Evolutionary conservation across 176 grass and related monocot species (phyloP), one percentile per base, ranked within the genome.

Genomic region (Chloris gayana): DNA sequence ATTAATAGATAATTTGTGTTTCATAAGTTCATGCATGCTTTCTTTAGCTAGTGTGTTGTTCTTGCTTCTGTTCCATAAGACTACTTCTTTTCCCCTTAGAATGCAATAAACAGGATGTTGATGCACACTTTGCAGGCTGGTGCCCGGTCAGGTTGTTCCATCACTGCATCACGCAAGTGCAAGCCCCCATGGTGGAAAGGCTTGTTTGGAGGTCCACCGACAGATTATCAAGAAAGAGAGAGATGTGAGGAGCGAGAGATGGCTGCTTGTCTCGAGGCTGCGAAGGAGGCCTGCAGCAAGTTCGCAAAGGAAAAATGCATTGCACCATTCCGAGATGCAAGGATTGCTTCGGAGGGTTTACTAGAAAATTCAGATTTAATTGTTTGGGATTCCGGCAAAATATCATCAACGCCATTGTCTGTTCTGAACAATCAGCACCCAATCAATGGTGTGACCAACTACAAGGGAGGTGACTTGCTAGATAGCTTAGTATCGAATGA

Each of bases 131-230:
- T 64, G 62, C 79, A 94, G 92, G 90, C 88, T 51, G 92, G 95
- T 58, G 90, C 86, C 53, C 57, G 82, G 14, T 81, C 91, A 19
- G 96, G 96, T 2, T 95, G 92, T 78, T 95, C 96, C 29, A 91
- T 95, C 79, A 76, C 86, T 12, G 92, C 90, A 39, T 89, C 90
- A 74, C 84, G 86, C 59, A 95, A 95, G 66, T 99, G 92, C 72
- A 98, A 84, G 72, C 86, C 90, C 14, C 84, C 88, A 27, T 98
- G 89, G 92, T 98, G 95, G 92, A 95, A 90, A 84, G 57, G 81
- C 45, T 76, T 98, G 18, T 82, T 95, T 78, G 83, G 79, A 87
- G 73, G 53, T 54, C 19, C 86, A 34, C 64, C 67, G 0, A 67
- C 64, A 5, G 84, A 93, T 69, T 92, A 89, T 56, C 56, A 54